phyloP scores from a whole-genome alignment of 331 rosid genomes.

The Dryas integrifolia region DNA sequence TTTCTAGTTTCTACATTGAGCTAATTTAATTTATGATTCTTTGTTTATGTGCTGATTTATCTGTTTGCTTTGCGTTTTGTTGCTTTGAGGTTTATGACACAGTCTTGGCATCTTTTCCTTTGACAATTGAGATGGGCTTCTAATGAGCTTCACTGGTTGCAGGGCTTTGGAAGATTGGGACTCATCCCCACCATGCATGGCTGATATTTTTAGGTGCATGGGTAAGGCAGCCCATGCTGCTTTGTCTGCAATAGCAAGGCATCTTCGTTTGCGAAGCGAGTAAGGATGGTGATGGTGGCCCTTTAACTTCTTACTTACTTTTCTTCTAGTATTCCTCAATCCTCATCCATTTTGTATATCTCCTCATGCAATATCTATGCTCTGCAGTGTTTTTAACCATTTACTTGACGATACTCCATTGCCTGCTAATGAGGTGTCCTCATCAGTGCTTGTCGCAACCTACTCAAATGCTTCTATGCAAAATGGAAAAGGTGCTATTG shows the following conservation, averaged over 20 bases:
- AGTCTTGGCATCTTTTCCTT: not conserved
- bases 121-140: not conserved
- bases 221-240: constrained; percentile 85
- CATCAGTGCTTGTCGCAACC: constrained; percentile 82
- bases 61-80: not conserved
- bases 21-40: not conserved
- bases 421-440: constrained; percentile 81
- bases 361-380: constrained; percentile 23
- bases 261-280: constrained; percentile 94
- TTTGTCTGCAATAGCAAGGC: constrained; percentile 80
- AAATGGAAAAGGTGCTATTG: constrained; percentile 72
- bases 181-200: constrained; percentile 92
- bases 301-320: constrained; percentile 12
- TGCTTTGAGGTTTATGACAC: not conserved
- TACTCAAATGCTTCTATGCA: constrained; percentile 53
- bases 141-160: constrained; percentile 28
- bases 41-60: not conserved
- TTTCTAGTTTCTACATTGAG: not conserved
- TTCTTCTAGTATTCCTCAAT: constrained; percentile 8
- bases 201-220: constrained; percentile 87
- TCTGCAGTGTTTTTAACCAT: constrained; percentile 82
- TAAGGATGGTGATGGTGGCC: constrained; percentile 46
- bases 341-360: constrained; percentile 3
- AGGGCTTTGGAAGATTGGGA: constrained; percentile 96
- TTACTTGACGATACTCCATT: constrained; percentile 92